Conservation (phyloP, 441 rosid species). For the Adansonia rubrostipa region DNA sequence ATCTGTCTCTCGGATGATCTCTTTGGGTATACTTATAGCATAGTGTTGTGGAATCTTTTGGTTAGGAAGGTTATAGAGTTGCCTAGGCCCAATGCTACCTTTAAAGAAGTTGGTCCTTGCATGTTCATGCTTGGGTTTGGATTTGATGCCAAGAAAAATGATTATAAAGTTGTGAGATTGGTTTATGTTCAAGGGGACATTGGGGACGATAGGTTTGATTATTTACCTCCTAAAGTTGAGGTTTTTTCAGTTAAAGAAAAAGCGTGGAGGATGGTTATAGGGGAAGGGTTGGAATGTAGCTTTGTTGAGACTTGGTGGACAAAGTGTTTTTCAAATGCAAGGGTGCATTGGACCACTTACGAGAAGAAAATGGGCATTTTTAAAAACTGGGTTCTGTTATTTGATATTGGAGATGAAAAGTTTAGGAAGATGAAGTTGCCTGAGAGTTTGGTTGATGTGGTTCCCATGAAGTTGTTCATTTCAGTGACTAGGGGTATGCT, state of each 20-base stretch:
- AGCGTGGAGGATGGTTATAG: not conserved
- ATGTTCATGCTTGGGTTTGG: slow-evolving; percentile 8
- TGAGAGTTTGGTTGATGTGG: slow-evolving; percentile 13
- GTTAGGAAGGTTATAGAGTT: slow-evolving; percentile 1
- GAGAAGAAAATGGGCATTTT: not conserved
- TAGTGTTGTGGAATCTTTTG: slow-evolving; percentile 4
- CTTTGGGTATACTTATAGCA: slow-evolving; percentile 11
- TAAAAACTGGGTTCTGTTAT: slow-evolving; percentile 12
- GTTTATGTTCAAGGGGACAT: slow-evolving; percentile 2
- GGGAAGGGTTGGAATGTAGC: not conserved
- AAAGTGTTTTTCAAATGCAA: not conserved
- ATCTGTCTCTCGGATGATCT: slow-evolving; percentile 14
- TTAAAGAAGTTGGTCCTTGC: not conserved
- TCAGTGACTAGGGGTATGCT: slow-evolving; percentile 21
- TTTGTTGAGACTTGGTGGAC: not conserved
- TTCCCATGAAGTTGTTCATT: slow-evolving; percentile 17
- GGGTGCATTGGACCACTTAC: not conserved
- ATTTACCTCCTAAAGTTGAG: slow-evolving; percentile 9
- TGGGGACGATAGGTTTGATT: not conserved
- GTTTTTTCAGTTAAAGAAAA: not conserved
- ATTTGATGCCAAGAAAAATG: slow-evolving; percentile 3
- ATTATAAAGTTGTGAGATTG: slow-evolving; percentile 26
- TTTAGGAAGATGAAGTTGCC: slow-evolving; percentile 25
- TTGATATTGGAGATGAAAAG: slow-evolving; percentile 13
- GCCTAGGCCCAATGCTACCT: slow-evolving; percentile 9